Conservation (phyloP, 1,139 yeast genomes). For the Yamadazyma sp. region DNA sequence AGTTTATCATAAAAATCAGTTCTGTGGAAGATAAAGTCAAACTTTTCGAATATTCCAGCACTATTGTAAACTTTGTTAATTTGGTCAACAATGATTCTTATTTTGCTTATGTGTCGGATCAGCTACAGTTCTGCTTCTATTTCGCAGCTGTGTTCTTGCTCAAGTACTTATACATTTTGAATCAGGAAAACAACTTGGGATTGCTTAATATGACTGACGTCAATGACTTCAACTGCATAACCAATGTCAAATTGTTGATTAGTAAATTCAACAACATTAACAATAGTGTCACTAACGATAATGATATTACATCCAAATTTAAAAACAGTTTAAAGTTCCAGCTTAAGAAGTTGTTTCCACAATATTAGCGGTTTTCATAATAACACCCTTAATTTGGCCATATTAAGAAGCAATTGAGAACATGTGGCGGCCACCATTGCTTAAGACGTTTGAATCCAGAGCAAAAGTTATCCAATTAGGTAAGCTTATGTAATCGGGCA, state of each 20-base stretch:
- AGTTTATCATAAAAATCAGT: conserved; percentile 18
- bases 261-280: conserved; percentile 32
- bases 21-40: conserved; percentile 22
- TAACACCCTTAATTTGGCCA: no score
- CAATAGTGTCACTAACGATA: conserved; percentile 25
- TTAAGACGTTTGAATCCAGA: not conserved
- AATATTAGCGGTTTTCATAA: no score
- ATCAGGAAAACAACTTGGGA: conserved; percentile 7
- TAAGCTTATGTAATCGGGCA: conserved; percentile 1
- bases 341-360: conserved; percentile 13
- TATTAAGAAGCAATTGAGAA: no score
- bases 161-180: conserved; percentile 19
- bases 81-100: conserved; percentile 56
- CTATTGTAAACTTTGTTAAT: conserved; percentile 40
- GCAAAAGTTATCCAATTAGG: not conserved
- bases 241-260: conserved; percentile 22
- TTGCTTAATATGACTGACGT: conserved; percentile 9
- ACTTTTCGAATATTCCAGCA: conserved; percentile 36
- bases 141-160: conserved; percentile 50
- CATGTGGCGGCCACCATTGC: no score
- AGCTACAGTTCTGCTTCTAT: conserved; percentile 58
- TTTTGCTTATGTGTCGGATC: conserved; percentile 70
- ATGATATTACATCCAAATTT: conserved; percentile 33
- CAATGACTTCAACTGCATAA: conserved; percentile 14
- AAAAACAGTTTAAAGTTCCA: conserved; percentile 24